Evolutionary conservation across 352 stramenopile species (phyloP).

Genomic region (Pythium phragmitis): DNA sequence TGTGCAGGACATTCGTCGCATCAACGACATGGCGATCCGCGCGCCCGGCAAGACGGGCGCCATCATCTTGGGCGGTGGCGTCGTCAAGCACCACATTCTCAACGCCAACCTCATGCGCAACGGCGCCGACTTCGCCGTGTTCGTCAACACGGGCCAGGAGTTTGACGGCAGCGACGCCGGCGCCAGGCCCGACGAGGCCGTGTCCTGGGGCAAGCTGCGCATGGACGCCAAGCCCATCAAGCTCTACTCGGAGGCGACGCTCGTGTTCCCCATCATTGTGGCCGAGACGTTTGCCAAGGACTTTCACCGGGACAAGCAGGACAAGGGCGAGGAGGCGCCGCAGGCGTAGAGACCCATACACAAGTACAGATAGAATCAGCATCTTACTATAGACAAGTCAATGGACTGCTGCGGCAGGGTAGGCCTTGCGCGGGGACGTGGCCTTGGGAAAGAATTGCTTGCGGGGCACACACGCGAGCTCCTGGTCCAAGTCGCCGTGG

Average conservation of each 20-base stretch:
- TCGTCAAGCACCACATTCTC: slow-evolving; percentile 98
- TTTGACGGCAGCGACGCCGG: slow-evolving; percentile 99
- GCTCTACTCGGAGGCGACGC: slow-evolving; percentile 96
- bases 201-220: slow-evolving; percentile 99
- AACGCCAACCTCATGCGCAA: slow-evolving; percentile 99
- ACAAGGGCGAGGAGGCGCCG: slow-evolving; percentile 11
- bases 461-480: slow-evolving; percentile 64
- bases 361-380: background rate
- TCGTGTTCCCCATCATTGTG: slow-evolving; percentile 99
- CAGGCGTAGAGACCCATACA: background rate
- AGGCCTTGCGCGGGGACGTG: slow-evolving; percentile 22
- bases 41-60: slow-evolving; percentile 90
- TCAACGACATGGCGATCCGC: slow-evolving; percentile 98
- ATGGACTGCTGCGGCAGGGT: background rate
- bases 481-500: slow-evolving; percentile 66
- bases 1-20: slow-evolving; percentile 94
- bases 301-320: slow-evolving; percentile 55
- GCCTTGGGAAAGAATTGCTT: slow-evolving; percentile 50
- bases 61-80: slow-evolving; percentile 98
- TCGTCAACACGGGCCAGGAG: slow-evolving; percentile 98
- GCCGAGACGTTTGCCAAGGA: slow-evolving; percentile 99
- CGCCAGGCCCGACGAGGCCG: slow-evolving; percentile 97
- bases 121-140: slow-evolving; percentile 98
- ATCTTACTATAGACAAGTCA: background rate
- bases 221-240: slow-evolving; percentile 96